Percentiles rank a stretch among this genome's conserved stretches.
phyloP scores from a whole-genome alignment of 805 yeast species.

The Candida maltosa region DNA sequence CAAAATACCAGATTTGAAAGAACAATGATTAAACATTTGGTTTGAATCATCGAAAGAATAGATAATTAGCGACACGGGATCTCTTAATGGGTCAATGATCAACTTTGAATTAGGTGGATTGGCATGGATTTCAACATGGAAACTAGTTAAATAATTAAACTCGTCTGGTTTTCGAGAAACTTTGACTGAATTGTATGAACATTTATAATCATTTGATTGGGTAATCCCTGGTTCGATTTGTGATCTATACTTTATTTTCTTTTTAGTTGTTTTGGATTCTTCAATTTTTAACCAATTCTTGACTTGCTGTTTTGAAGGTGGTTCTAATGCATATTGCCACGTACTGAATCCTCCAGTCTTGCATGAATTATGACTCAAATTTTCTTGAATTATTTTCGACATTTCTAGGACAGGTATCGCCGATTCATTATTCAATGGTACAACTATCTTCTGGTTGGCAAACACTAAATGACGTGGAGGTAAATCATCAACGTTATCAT shows the following conservation, averaged over 20 bases:
- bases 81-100: conserved; percentile 46
- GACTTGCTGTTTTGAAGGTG: conserved; percentile 49
- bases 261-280: conserved; percentile 10
- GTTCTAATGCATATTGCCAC: conserved; percentile 45
- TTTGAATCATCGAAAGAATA: conserved; percentile 55
- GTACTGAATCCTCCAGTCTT: conserved; percentile 1
- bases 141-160: conserved; percentile 49
- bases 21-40: conserved; percentile 10
- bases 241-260: conserved; percentile 28
- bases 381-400: conserved; percentile 1
- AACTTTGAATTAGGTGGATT: conserved; percentile 41
- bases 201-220: conserved; percentile 34
- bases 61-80: conserved; percentile 56
- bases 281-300: conserved; percentile 25
- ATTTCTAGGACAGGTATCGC: conserved; percentile 4
- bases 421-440: conserved; percentile 24
- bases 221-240: conserved; percentile 51
- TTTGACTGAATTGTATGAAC: conserved; percentile 32
- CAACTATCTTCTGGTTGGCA: conserved; percentile 61
- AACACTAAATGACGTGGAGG: conserved; percentile 55
- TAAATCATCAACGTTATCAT: conserved; percentile 49
- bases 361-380: neutral
- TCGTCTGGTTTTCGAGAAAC: conserved; percentile 34
- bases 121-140: conserved; percentile 68
- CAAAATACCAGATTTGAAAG: conserved; percentile 14